These are phyloP conservation scores for Selaginella tamariscina DNA, from an alignment of 75 land plant species.

Conservation along the genomic window DNA sequence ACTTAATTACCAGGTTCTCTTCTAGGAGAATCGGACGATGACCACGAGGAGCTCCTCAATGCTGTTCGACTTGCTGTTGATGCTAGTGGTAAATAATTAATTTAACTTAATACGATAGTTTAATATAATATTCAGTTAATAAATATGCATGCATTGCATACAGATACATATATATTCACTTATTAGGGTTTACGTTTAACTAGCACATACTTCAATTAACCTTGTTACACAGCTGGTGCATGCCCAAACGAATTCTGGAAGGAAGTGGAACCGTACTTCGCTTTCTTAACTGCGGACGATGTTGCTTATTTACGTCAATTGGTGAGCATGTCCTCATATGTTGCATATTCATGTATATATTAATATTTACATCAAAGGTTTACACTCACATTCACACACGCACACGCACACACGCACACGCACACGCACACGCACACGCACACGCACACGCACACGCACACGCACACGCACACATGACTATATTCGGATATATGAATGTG, in stretches of 20 bases:
- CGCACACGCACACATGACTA: too few relatives aligned
- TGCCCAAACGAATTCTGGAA: slow-evolving; percentile 57
- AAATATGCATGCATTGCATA: neutral
- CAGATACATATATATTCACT: neutral
- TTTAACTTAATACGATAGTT: neutral
- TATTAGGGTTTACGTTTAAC: slow-evolving; percentile 2
- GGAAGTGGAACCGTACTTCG: slow-evolving; percentile 60
- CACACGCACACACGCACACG: too few relatives aligned
- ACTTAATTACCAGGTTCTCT: neutral
- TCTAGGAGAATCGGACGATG: slow-evolving; percentile 61
- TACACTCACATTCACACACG: too few relatives aligned
- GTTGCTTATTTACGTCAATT: slow-evolving; percentile 37
- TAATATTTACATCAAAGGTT: too few relatives aligned
- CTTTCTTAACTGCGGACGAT: slow-evolving; percentile 46
- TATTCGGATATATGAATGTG: too few relatives aligned
- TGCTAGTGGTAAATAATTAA: slow-evolving; percentile 45
- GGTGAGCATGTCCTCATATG: slow-evolving; percentile 23
- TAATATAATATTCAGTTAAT: neutral
- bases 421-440: too few relatives aligned
- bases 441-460: too few relatives aligned
- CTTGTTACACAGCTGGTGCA: slow-evolving; percentile 46
- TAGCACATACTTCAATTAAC: neutral
- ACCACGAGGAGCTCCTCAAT: slow-evolving; percentile 56
- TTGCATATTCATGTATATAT: too few relatives aligned
- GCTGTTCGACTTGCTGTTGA: slow-evolving; percentile 55